Conservation (phyloP, 2,329 filamentous ascomycete species). For the Fusarium subtropicale region DNA sequence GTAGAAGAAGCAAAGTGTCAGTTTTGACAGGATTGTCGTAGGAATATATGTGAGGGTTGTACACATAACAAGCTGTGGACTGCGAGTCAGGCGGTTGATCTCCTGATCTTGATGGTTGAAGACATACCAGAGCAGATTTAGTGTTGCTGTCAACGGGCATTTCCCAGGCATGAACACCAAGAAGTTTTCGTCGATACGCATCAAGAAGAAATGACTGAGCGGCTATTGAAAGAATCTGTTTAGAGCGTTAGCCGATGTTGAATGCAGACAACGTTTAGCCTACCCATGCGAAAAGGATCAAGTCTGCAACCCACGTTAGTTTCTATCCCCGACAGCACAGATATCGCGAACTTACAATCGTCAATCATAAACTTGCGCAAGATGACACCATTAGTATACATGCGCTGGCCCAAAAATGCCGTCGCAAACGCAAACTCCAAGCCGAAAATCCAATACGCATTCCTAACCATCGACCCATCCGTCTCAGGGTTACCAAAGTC, state of each 20-base stretch:
- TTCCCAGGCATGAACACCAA: constrained; percentile 21
- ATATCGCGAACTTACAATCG: background rate
- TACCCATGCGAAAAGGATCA: constrained; percentile 21
- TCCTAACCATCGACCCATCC: constrained; percentile 12
- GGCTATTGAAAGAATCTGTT: background rate
- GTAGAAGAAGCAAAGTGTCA: constrained; percentile 25
- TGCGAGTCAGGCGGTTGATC: background rate
- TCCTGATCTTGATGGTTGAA: background rate
- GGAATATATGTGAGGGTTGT: constrained; percentile 11
- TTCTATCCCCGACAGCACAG: rapidly evolving
- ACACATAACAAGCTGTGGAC: constrained; percentile 9
- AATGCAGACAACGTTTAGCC: rapidly evolving
- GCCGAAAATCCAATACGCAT: constrained; percentile 19
- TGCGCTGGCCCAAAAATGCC: constrained; percentile 10
- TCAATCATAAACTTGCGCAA: constrained; percentile 14
- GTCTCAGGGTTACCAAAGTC: constrained; percentile 5
- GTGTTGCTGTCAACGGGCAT: constrained; percentile 19
- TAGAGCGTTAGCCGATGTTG: rapidly evolving
- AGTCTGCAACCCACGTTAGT: background rate
- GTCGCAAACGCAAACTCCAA: constrained; percentile 19
- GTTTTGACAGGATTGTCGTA: constrained; percentile 13
- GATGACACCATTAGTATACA: constrained; percentile 20
- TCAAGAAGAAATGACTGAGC: constrained; percentile 24
- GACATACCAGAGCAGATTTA: background rate
- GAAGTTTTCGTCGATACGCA: constrained; percentile 6